A percentile compares a stretch with the other conserved stretches of the same genome.
Evolutionary conservation across 2,329 filamentous ascomycete genomes (phyloP).

Genomic region (Nemania sp.): DNA sequence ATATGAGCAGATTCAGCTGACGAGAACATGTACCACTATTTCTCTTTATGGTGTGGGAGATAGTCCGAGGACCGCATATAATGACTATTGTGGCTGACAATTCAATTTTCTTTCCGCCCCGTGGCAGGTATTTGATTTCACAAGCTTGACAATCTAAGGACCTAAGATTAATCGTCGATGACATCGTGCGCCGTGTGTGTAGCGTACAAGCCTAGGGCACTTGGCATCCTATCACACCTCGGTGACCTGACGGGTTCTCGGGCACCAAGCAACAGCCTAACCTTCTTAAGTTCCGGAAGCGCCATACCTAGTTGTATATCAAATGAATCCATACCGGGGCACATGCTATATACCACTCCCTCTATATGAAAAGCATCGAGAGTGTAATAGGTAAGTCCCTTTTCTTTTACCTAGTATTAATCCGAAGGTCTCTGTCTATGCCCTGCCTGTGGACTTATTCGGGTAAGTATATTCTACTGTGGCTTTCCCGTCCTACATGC

Average conservation of each 20-base stretch:
- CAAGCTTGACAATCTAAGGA: not conserved
- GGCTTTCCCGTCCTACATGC: not conserved
- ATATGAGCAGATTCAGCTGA: no score
- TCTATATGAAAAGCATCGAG: no score
- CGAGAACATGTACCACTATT: no score
- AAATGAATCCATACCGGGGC: not conserved
- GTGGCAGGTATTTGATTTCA: not conserved
- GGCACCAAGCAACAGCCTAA: not conserved
- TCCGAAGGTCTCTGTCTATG: not conserved
- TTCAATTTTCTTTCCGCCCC: not conserved
- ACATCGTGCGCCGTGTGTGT: not conserved
- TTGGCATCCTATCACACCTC: not conserved
- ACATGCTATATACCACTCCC: no score
- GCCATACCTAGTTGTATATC: not conserved
- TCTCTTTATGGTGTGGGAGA: no score
- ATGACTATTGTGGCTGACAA: not conserved
- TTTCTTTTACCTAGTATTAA: not conserved
- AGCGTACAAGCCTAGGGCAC: not conserved
- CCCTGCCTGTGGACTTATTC: not conserved
- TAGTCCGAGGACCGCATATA: no score
- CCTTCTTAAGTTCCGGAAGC: not conserved
- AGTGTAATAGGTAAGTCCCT: not conserved
- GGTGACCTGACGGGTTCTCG: no score
- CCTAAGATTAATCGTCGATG: not conserved
- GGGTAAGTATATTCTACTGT: not conserved